These are phyloP conservation scores for Pyrenophora teres DNA, from an alignment of 2,329 filamentous ascomycete species.

Conservation along the genomic window DNA sequence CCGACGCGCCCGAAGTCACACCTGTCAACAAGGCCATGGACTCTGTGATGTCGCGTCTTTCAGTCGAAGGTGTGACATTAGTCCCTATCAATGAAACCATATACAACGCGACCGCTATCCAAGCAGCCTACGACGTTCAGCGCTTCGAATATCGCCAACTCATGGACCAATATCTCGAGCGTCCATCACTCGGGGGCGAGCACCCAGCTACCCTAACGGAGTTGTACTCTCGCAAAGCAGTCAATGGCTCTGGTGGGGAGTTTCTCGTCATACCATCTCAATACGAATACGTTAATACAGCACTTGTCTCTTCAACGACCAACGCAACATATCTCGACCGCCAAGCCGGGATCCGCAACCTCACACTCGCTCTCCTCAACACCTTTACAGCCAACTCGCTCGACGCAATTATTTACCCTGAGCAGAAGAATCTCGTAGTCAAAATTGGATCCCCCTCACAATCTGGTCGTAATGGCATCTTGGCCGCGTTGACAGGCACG, in stretches of 20 bases:
- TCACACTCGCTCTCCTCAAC: conserved; percentile 57
- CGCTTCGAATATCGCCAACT: conserved; percentile 62
- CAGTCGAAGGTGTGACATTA: conserved; percentile 55
- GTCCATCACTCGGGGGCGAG: conserved; percentile 48
- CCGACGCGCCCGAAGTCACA: conserved; percentile 56
- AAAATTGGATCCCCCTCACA: conserved; percentile 62
- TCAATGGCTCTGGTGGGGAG: conserved; percentile 45
- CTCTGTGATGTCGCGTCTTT: conserved; percentile 53
- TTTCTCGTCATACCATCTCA: conserved; percentile 66
- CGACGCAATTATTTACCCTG: conserved; percentile 66
- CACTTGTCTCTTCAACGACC: conserved; percentile 57
- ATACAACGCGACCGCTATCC: conserved; percentile 60
- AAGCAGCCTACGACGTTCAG: conserved; percentile 61
- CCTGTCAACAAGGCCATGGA: conserved; percentile 62
- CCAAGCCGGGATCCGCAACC: conserved; percentile 56
- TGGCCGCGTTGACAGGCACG: conserved; percentile 59
- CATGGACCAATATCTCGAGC: conserved; percentile 61
- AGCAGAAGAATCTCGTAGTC: conserved; percentile 67
- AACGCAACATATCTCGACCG: conserved; percentile 57
- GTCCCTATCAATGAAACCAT: conserved; percentile 55
- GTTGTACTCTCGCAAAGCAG: conserved; percentile 52
- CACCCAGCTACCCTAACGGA: conserved; percentile 55
- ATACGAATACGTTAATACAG: conserved; percentile 59
- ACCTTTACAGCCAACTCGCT: conserved; percentile 58
- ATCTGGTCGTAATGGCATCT: conserved; percentile 63